phyloP scores from a whole-genome alignment of 305 asterid species.

The Salvia sclarea region DNA sequence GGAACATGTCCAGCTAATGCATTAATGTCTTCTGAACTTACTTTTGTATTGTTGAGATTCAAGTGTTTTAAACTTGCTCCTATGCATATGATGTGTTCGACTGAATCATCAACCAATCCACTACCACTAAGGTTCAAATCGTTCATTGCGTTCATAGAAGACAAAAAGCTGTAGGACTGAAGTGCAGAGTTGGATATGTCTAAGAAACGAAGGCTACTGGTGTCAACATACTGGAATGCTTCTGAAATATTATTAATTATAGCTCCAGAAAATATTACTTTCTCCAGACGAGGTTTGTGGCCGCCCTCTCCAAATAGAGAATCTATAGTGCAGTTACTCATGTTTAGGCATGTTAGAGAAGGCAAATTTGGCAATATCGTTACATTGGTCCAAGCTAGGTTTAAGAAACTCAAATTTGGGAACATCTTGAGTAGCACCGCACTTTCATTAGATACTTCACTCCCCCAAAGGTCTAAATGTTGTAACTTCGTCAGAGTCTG shows the following conservation, averaged over 20 bases:
- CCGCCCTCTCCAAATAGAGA: constrained; percentile 57
- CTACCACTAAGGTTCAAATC: constrained; percentile 70
- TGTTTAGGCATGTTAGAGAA: constrained; percentile 66
- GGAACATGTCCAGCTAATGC: constrained; percentile 73
- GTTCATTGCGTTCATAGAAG: constrained; percentile 51
- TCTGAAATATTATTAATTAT: constrained; percentile 46
- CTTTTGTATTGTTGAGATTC: constrained; percentile 69
- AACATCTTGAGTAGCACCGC: constrained; percentile 54
- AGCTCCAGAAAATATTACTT: constrained; percentile 66
- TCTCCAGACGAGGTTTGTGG: constrained; percentile 49
- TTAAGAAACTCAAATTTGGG: constrained; percentile 62
- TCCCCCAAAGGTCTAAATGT: constrained; percentile 89
- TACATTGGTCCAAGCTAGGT: constrained; percentile 83
- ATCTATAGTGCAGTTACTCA: constrained; percentile 82
- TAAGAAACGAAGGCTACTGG: constrained; percentile 51
- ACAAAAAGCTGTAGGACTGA: constrained; percentile 54
- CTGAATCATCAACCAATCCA: constrained; percentile 51
- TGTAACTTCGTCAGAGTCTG: constrained; percentile 70
- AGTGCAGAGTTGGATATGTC: constrained; percentile 67
- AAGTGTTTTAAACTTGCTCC: constrained; percentile 63
- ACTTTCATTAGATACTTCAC: constrained; percentile 65
- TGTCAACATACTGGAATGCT: constrained; percentile 52
- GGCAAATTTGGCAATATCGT: constrained; percentile 62
- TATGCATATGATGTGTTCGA: constrained; percentile 49
- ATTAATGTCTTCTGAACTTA: constrained; percentile 68